A percentile compares a stretch with the other conserved stretches of the same genome.
Evolutionary conservation across 345 rosid genomes (phyloP).

Genomic region (Syzygium grande): DNA sequence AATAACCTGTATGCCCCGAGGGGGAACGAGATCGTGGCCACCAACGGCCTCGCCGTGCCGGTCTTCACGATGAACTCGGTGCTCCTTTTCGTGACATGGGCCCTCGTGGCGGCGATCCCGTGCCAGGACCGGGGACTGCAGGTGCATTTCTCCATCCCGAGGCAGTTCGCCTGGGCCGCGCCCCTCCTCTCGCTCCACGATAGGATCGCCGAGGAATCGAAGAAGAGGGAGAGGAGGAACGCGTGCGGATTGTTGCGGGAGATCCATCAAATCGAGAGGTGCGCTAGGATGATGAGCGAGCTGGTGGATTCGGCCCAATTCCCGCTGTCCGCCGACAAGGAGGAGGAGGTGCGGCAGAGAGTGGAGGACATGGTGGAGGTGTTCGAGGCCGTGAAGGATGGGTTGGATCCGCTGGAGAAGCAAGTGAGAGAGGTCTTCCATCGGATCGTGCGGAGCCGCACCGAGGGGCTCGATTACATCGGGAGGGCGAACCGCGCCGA

Average conservation of each 20-base stretch:
- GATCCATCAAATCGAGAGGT: constrained; percentile 69
- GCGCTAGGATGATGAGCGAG: constrained; percentile 50
- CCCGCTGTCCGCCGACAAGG: constrained; percentile 55
- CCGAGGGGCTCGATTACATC: constrained; percentile 66
- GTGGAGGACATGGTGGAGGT: constrained; percentile 52
- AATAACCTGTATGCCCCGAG: constrained; percentile 50
- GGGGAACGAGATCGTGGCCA: constrained; percentile 44
- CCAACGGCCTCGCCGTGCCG: constrained; percentile 54
- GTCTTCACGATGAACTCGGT: constrained; percentile 64
- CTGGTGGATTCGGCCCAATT: constrained; percentile 61
- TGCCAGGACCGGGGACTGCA: constrained; percentile 95
- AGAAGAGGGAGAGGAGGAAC: constrained; percentile 65
- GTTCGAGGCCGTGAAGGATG: constrained; percentile 42
- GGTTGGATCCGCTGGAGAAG: constrained; percentile 77
- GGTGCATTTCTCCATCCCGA: constrained; percentile 62
- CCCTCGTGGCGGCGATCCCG: constrained; percentile 89
- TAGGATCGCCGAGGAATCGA: constrained; percentile 69
- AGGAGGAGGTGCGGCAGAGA: constrained; percentile 47
- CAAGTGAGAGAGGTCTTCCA: constrained; percentile 83
- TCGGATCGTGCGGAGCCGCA: constrained; percentile 69
- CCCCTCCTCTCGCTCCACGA: constrained; percentile 62
- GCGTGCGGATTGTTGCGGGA: constrained; percentile 76
- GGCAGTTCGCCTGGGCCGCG: constrained; percentile 61
- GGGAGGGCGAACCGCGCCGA: constrained; percentile 31
- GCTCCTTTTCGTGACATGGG: constrained; percentile 85